Conservation (phyloP, 768 basidiomycete species). For the Megacollybia marginata region DNA sequence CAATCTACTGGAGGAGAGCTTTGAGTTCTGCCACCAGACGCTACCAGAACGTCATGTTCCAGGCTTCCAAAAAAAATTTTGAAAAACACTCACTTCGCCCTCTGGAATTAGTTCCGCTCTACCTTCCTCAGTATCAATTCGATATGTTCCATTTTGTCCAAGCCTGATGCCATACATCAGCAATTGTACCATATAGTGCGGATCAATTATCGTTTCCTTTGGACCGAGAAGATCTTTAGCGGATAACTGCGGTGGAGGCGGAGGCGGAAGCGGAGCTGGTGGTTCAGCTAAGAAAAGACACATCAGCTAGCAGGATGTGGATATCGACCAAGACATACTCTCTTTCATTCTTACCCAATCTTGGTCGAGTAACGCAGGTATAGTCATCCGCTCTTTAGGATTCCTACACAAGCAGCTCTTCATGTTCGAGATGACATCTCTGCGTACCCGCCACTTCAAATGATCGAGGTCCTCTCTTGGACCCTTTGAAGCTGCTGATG, state of each 20-base stretch:
- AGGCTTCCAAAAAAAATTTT: background rate
- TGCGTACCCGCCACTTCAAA: slow-evolving; percentile 61
- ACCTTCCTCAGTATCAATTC: slow-evolving; percentile 23
- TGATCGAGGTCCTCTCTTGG: slow-evolving; percentile 26
- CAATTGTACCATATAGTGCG: slow-evolving; percentile 73
- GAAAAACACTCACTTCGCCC: slow-evolving; percentile 45
- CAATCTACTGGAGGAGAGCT: slow-evolving; percentile 10
- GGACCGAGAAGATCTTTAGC: slow-evolving; percentile 24
- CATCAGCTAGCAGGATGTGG: background rate
- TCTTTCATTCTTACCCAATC: slow-evolving; percentile 69
- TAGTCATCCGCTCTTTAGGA: slow-evolving; percentile 80
- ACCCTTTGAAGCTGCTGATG: slow-evolving; percentile 34
- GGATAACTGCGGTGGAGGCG: slow-evolving; percentile 21
- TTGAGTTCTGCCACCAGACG: slow-evolving; percentile 59
- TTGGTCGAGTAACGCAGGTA: slow-evolving; percentile 78
- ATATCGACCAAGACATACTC: slow-evolving; percentile 27
- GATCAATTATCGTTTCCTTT: slow-evolving; percentile 70
- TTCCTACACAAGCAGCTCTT: slow-evolving; percentile 71
- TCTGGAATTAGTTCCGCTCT: slow-evolving; percentile 42
- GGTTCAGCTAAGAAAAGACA: slow-evolving; percentile 16
- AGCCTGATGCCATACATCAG: slow-evolving; percentile 64
- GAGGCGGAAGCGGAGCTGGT: slow-evolving; percentile 12
- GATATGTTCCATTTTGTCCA: slow-evolving; percentile 31
- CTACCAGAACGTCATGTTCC: slow-evolving; percentile 21
- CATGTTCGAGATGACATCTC: slow-evolving; percentile 75